A percentile compares a stretch with the other conserved stretches of the same genome.
Evolutionary conservation across 2,329 filamentous ascomycete species (phyloP).

Genomic region (Penicillium sp.): DNA sequence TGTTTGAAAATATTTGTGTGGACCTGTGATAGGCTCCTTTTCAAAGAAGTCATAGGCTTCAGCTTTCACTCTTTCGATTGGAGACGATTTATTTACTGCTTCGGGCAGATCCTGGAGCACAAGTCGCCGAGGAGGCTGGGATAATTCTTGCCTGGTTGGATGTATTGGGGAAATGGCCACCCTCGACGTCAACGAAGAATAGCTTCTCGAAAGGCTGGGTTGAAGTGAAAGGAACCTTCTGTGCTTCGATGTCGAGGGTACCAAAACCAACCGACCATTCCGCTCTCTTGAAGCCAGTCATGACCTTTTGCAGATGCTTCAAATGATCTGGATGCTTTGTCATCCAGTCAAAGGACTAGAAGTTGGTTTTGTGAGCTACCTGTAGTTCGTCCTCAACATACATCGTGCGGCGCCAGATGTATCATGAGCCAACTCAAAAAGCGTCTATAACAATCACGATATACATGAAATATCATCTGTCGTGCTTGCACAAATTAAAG

Average conservation of each 20-base stretch:
- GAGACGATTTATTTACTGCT: conserved; percentile 26
- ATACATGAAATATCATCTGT: neutral
- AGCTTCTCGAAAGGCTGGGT: conserved; percentile 14
- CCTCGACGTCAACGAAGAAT: conserved; percentile 45
- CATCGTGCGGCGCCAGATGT: neutral
- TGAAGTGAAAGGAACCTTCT: conserved; percentile 2
- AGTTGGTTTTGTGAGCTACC: conserved; percentile 28
- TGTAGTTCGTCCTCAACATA: conserved; percentile 1
- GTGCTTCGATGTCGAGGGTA: conserved; percentile 17
- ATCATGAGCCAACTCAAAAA: conserved; percentile 13
- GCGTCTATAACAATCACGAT: conserved; percentile 9
- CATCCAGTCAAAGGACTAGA: conserved; percentile 30
- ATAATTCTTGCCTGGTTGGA: conserved; percentile 30
- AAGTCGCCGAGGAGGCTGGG: conserved; percentile 33
- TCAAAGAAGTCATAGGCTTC: conserved; percentile 19
- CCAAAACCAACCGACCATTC: conserved; percentile 24
- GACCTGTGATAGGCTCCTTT: conserved; percentile 25
- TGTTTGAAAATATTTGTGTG: neutral
- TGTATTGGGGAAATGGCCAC: conserved; percentile 41
- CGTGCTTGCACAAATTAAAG: conserved; percentile 15
- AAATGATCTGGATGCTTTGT: conserved; percentile 26
- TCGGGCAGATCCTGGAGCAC: conserved; percentile 43
- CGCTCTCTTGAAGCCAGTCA: conserved; percentile 21
- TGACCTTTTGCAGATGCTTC: conserved; percentile 20
- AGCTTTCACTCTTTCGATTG: conserved; percentile 28